Evolutionary conservation across 345 rosid genomes (phyloP).

Genomic region (Garcia nutans): DNA sequence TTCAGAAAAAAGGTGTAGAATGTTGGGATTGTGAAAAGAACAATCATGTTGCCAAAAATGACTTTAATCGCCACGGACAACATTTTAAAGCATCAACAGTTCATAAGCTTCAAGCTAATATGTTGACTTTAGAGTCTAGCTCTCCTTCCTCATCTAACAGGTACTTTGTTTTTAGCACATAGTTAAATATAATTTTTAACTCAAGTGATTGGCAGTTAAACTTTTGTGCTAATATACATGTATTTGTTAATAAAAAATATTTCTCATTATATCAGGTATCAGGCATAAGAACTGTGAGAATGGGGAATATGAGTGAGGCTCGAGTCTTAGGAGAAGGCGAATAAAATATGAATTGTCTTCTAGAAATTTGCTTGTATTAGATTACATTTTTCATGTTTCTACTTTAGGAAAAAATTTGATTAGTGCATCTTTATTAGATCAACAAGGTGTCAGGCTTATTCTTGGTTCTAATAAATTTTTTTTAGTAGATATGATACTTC

Average conservation of each 20-base stretch:
- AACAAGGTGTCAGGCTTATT: not conserved
- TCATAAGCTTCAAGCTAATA: not conserved
- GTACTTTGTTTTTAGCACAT: not conserved
- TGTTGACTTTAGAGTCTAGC: not conserved
- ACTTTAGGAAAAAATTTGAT: not conserved
- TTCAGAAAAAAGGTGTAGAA: not conserved
- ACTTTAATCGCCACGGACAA: not conserved
- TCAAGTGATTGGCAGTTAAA: conserved; percentile 7
- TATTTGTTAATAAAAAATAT: too few relatives aligned
- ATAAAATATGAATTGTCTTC: too few relatives aligned
- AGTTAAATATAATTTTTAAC: not conserved
- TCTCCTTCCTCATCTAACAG: not conserved
- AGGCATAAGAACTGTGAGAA: not conserved
- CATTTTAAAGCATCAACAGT: not conserved
- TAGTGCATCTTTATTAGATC: not conserved
- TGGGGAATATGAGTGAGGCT: not conserved
- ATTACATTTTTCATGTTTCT: too few relatives aligned
- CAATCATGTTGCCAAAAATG: not conserved
- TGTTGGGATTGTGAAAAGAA: not conserved
- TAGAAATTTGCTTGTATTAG: too few relatives aligned
- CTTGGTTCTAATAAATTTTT: not conserved
- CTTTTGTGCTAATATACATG: not conserved
- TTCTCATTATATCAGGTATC: not conserved
- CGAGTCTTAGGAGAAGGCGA: too few relatives aligned
- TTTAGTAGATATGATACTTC: not conserved